Base-by-base conservation (phyloP, 2,329 filamentous ascomycete species). In the Graphium sp. region DNA sequence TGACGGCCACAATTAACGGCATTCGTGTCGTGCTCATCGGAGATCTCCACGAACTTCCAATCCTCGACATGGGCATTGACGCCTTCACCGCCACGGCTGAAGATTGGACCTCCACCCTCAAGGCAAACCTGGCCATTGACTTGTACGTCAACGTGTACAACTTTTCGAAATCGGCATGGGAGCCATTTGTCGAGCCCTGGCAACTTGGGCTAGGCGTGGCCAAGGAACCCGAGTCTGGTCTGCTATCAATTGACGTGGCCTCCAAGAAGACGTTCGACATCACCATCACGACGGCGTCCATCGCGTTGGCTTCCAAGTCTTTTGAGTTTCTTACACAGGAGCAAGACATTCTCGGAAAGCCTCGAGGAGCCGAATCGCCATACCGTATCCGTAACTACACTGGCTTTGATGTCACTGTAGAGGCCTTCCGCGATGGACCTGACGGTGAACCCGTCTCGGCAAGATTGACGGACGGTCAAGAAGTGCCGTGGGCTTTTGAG, bases 161-260 rank as follows among this genome's bases (percentile, higher is more conserved):
- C 52, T 98, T 98, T 53, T 89, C 89, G 10, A 98, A 98, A 49
- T 98, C 89, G 0, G 83, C 84, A 4, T 98, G 89, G 89, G 89
- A 98, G 49, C 89, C 89, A 4, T 56, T 98, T 19, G 72, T 98
- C 16, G 89, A 98, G 48, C 91, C 91, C 6, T 98, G 89, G 89
- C 74, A 87, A 39, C 62, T 95, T n/a, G 84, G 84, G 3, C 73
- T 98, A 39, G 82, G 91, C 36, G 71, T 95, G 47, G 74, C 80
- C 1, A 85, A 76, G 41, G 75, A 89, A 33, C 63, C 73, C 16
- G 66, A 70, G 23, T 80, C 76, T 0, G 80, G 87, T 21, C 62
- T 79, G 29, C 56, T 94, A 34, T 79, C 82, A 0, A 62, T 98
- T 12, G 85, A 95, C 32, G 58, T 93, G 2, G 78, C 78, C 24